Evolutionary conservation across 2,329 filamentous ascomycete species (phyloP), one percentile per base, ranked within the genome.

Genomic region (Fusarium haematococcum): DNA sequence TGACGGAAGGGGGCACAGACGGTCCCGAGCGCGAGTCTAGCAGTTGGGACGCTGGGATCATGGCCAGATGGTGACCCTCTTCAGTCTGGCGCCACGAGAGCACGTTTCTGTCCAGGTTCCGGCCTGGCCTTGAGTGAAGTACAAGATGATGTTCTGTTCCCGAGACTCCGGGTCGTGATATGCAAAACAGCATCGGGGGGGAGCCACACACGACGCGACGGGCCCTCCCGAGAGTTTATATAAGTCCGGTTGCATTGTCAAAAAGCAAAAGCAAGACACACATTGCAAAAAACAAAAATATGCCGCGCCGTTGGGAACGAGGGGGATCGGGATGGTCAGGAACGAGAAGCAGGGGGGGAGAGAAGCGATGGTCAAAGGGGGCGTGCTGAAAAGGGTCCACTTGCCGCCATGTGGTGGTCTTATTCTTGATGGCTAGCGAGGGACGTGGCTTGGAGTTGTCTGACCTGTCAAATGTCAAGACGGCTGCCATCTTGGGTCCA

Each of bases 381-480:
- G 52, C 37, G 63, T 71, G 68, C 68, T 65, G 14, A 73, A 39
- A 45, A 50, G 45, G 27, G 6, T 73, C 72, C 72, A 74, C 72
- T 62, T 66, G 33, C 71, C 65, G 52, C 71, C 62, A 60, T 69
- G 59, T 35, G 61, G 56, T 74, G 71, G 72, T 58, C 62, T 74
- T 63, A 74, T 75, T 73, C 43, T 73, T 75, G 59, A 75, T 74
- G 25, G 48, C 62, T 73, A 73, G 65, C 72, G 69, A 63, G 71
- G 71, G 35, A 58, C 56, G 56, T 39, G 56, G 56, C 56, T 58
- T 58, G 56, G 23, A 37, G 56, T 37, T 58, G 56, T 25, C 56
- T 58, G 56, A 58, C 33, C 56, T 58, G 56, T 58, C 56, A 58
- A 58, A 27, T 37, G 56, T 39, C 48, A 52, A 32, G 27, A 52